A percentile compares a stretch with the other conserved stretches of the same genome.
Conservation (phyloP, 1,284 basidiomycete species). For the Fomitopsis betulina region DNA sequence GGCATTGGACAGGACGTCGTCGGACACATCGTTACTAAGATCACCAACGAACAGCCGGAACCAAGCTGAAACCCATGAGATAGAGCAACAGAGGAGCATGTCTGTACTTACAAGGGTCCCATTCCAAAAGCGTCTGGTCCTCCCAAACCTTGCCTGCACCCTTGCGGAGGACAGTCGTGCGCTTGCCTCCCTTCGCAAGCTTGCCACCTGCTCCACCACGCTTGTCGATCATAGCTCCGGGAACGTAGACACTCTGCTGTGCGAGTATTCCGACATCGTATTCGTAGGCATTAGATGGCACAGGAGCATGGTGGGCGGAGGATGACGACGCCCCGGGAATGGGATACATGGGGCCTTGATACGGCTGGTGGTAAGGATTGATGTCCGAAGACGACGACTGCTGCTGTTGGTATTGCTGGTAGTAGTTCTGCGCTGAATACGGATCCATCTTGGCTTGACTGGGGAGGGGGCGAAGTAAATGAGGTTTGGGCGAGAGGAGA, state of each 20-base stretch:
- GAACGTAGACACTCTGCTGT: conserved; percentile 85
- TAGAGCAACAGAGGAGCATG: conserved; percentile 2
- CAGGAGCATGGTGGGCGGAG: conserved; percentile 70
- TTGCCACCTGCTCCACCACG: conserved; percentile 80
- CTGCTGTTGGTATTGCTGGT: conserved; percentile 43
- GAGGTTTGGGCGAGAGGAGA: neutral
- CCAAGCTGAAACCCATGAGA: conserved; percentile 62
- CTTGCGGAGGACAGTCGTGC: conserved; percentile 92
- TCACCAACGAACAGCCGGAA: conserved; percentile 98
- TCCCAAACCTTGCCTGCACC: conserved; percentile 97
- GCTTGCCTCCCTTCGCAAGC: conserved; percentile 85
- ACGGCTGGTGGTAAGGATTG: conserved; percentile 76
- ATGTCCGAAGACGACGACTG: conserved; percentile 46
- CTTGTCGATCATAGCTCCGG: conserved; percentile 83
- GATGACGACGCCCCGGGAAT: conserved; percentile 48
- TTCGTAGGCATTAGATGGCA: conserved; percentile 85
- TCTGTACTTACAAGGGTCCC: conserved; percentile 84
- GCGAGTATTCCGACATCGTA: conserved; percentile 85
- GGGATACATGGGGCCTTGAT: conserved; percentile 69
- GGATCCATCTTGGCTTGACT: conserved; percentile 35
- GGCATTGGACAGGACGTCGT: conserved; percentile 88
- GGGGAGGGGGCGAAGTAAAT: neutral
- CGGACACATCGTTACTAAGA: conserved; percentile 96
- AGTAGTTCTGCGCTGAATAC: conserved; percentile 33
- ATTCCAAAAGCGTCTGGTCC: conserved; percentile 94